Evolutionary conservation across 805 yeast genomes (phyloP), one percentile per base, ranked within the genome.

Genomic region (Myxozyma mucilagina): DNA sequence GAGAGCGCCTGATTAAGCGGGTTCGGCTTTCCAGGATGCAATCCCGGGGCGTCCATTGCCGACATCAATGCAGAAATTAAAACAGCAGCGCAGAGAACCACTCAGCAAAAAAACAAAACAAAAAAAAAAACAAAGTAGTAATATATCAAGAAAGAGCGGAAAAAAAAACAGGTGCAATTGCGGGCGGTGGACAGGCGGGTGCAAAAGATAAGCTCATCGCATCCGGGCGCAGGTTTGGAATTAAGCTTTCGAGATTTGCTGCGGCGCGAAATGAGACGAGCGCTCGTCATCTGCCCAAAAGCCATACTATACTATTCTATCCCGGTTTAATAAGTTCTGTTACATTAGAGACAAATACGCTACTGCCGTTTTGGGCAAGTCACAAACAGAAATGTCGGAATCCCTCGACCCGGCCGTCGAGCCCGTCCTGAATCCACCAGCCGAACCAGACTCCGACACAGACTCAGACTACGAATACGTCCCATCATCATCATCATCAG

Each of bases 1-100:
- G 83, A 77, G 29, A 84, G 81, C 0, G 90, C 76, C 65, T 82
- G 82, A 13, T 77, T 78, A 0, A 82, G 71, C 48, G 77, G 73
- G 71, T 86, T 87, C 18, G 94, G 94, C 70, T 89, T 89, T 1
- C 97, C 97, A 1, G 97, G 97, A 48, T 89, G 82, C 69, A 88
- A 86, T 60, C 84, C 84, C 57, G 59, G 59, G 8, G 52, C 87
- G 85, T 16, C 51, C 57, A 45, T 14, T 9, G 9, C 32, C 20
- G 14, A 35, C 24, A 38, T 13, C 48, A 50, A 54, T 47, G 49
- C 35, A 14, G 5, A 4, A 13, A 48, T 11, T 11, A 10, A 31
- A 16, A 14, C 8, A 34, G 32, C 43, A n/a, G 24, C 24, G 20
- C 38, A 29, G 18, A 34, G 6, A 34, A 47, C n/a, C 41, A 8